Evolutionary conservation across 192 early-diverging fungal species (phyloP), one percentile per base, ranked within the genome.

Genomic region (Coemansia aciculifera): DNA sequence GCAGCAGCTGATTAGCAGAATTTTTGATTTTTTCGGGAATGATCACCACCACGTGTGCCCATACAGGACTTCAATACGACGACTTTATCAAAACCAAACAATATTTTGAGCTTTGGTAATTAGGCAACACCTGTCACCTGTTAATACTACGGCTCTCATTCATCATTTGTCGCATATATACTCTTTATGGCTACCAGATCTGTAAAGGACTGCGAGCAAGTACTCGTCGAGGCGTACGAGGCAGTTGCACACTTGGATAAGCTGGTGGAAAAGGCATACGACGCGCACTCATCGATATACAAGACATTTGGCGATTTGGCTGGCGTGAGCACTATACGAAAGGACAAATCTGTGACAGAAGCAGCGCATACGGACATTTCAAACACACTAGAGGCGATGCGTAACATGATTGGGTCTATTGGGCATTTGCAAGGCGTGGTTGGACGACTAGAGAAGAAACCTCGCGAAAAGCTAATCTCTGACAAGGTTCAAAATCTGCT

Each of bases 261-360:
- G 63, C 61, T 82, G n/a, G 79, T 73, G 0, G 79, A 82, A 46
- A 77, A 74, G 62, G 75, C 79, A 27, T 77, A 82, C 68, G 79
- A 82, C 9, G 75, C 75, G 32, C 79, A 82, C 42, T 67, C 79
- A 23, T 71, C 75, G 11, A 71, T 82, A 12, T 72, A 74, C 72
- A 77, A 77, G 63, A 70, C 75, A 27, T 77, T 82, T 51, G 75
- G 79, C 31, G 79, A 82, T n/a, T 34, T 82, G 57, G 69, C 79
- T 2, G 79, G 79, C 15, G 62, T 74, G 48, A 72, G 75, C 62
- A 74, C 79, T 13, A 82, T 82, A 24, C 79, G 79, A 59, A 82
- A 82, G 54, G 75, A 82, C 66, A 77, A 77, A 34, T 82, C 79
- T 6, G 72, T 82, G 12, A 54, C 68, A 2, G 79, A 82, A 38